A percentile compares a stretch with the other conserved stretches of the same genome.
Evolutionary conservation across 805 yeast species (phyloP).

Genomic region (Myxozyma neotropica): DNA sequence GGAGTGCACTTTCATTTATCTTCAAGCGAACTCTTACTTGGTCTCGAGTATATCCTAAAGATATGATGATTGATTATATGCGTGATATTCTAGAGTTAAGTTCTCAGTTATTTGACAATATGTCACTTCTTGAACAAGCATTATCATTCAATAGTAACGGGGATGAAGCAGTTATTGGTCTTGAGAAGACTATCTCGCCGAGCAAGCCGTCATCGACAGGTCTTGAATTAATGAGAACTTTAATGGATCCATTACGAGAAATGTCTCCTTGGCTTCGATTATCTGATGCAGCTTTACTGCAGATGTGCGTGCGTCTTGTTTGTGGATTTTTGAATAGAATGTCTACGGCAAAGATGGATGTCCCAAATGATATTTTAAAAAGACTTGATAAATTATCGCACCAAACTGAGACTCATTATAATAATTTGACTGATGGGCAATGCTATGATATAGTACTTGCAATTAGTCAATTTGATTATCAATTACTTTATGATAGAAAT

Average conservation of each 20-base stretch:
- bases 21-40: constrained; percentile 70
- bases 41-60: constrained; percentile 65
- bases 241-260: constrained; percentile 64
- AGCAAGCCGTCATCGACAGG: constrained; percentile 11
- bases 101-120: constrained; percentile 65
- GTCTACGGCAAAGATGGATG: constrained; percentile 52
- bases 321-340: constrained; percentile 68
- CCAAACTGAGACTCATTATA: constrained; percentile 60
- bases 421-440: constrained; percentile 69
- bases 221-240: constrained; percentile 50
- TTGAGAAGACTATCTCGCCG: constrained; percentile 15
- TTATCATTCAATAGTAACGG: constrained; percentile 42
- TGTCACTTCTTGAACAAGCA: constrained; percentile 51
- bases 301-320: constrained; percentile 72
- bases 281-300: constrained; percentile 73
- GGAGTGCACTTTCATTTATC: constrained; percentile 73
- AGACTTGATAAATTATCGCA: constrained; percentile 48
- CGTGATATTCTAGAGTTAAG: constrained; percentile 83
- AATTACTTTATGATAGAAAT: not conserved
- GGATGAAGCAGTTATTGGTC: constrained; percentile 34
- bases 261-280: constrained; percentile 81
- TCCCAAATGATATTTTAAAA: constrained; percentile 57
- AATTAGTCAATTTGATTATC: constrained; percentile 14
- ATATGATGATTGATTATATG: constrained; percentile 73
- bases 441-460: constrained; percentile 56